Base-by-base conservation (phyloP, 345 rosid species). In the Hevea brasiliensis region DNA sequence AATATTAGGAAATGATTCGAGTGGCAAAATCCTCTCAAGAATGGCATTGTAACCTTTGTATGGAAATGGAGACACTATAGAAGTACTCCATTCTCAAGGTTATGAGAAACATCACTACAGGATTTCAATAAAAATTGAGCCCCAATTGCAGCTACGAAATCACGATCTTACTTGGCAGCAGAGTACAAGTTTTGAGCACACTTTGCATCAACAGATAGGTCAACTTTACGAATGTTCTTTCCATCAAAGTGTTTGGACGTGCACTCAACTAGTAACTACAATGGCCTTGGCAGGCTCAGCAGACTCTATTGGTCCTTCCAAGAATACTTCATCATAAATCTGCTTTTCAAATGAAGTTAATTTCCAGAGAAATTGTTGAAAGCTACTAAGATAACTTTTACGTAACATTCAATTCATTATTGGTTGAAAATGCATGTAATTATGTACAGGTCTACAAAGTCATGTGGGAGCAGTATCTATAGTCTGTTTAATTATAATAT, bases 291-390 rank as follows among this genome's bases (percentile, higher is more conserved):
- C 98, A 8, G 76, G 78, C 79, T 89, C 96, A 11, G 96, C 96
- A 8, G 99, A 88, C 72, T 89, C 97, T 0, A 76, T 84, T 63
- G 98, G 99, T 68, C 99, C 99, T 86, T 95, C 99, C 83, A 92
- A 82, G 77, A 94, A 92, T 76, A 95, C 98, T 88, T 95, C 98
- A 81, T 95, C 98, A 51, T 95, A 97, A 75, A 95, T 89, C 98
- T 94, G 90, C 66, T 68, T 77, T 77, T 59, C 53, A 50, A 21
- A 75, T 44, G 32, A 44, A 37, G 51, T 47, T 59, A 20, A 29
- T 11, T 65, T 48, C 53, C 62, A 55, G 54, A 21, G 15, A 56
- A 9, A 1, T n/a, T 13, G 14, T 65, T 40, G 8, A 55, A 65
- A 73, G 32, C 51, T 24, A 40, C 51, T 15, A 48, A 48, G 61